These are phyloP conservation scores for Diaporthe australafricana DNA, from an alignment of 2,329 filamentous ascomycete genomes.

Conservation along the genomic window DNA sequence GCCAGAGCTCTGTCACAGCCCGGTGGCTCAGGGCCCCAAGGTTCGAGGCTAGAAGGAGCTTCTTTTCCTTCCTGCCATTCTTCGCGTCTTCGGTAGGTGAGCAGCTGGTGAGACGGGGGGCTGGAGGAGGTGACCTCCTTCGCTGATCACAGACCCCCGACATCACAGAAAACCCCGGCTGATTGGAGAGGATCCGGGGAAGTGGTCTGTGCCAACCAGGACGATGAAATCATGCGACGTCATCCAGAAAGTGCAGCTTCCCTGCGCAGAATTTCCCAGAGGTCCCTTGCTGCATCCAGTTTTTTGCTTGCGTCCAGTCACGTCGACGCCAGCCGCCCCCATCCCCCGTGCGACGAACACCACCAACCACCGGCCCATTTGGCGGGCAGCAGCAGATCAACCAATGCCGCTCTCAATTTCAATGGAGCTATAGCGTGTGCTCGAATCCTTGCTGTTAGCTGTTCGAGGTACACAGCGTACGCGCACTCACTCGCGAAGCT, in stretches of 20 bases:
- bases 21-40: conserved; percentile 19
- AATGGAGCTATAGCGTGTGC: not conserved
- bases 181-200: conserved; percentile 26
- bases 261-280: not conserved
- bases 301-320: not conserved
- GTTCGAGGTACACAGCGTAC: not conserved
- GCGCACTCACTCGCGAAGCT: no score
- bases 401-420: conserved; percentile 20
- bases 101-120: no score
- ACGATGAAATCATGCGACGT: conserved; percentile 28
- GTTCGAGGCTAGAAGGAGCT: conserved; percentile 27
- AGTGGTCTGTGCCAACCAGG: conserved; percentile 22
- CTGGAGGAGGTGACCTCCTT: no score
- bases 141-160: not conserved
- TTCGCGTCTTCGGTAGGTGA: conserved; percentile 3
- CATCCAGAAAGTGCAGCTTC: conserved; percentile 7
- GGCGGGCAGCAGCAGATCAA: not conserved
- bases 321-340: not conserved
- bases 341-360: conserved; percentile 7
- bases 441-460: not conserved
- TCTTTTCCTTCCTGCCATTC: not conserved
- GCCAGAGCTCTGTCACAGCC: conserved; percentile 7
- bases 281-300: conserved; percentile 19
- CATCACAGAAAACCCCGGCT: not conserved
- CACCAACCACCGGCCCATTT: not conserved